Base-by-base conservation (phyloP, 176 grass and related monocot species). In the Aegilops tauschii region DNA sequence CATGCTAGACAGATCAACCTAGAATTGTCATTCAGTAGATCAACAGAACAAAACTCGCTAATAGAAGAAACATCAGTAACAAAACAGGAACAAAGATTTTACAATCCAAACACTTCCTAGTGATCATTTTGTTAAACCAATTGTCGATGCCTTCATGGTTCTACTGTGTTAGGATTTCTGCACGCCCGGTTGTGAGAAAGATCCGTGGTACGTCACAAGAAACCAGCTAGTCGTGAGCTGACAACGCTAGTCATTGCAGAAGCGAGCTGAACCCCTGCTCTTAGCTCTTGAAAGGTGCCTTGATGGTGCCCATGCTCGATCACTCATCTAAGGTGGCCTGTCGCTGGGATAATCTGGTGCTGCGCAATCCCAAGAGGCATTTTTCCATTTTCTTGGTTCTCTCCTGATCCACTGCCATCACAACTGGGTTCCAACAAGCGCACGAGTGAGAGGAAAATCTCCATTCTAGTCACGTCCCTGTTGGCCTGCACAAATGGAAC, bases 171-270 rank as follows among this genome's bases (percentile, higher is more conserved):
- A 92, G 72, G 90, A 79, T 79, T 68, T 88, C 81, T 36, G 70
- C 75, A 80, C 54, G 12, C 65, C 49, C 59, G 69, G 64, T 68
- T 68, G 86, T 68, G 18, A 79, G 79, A 84, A 87, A 56, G 82
- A 78, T 59, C 80, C 37, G 40, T 52, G 40, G 70, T 23, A 79
- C 69, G 35, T 62, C 86, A 86, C 35, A 62, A 87, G 79, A 87
- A 87, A 76, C 68, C 79, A 72, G 71, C 71, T 91, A 80, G 18
- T 72, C 34, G 47, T 76, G 81, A 78, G 80, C 62, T 83, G 84
- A 86, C 78, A 88, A 84, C 85, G 92, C 90, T 89, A 94, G 91
- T 98, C 96, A 98, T 89, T 76, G 93, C 88, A 92, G 91, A 88
- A 86, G 81, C 45, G 77, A 65, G 66, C 82, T 49, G 35, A 92